Evolutionary conservation across 768 basidiomycete genomes (phyloP).

Genomic region (Trametes gibbosa): DNA sequence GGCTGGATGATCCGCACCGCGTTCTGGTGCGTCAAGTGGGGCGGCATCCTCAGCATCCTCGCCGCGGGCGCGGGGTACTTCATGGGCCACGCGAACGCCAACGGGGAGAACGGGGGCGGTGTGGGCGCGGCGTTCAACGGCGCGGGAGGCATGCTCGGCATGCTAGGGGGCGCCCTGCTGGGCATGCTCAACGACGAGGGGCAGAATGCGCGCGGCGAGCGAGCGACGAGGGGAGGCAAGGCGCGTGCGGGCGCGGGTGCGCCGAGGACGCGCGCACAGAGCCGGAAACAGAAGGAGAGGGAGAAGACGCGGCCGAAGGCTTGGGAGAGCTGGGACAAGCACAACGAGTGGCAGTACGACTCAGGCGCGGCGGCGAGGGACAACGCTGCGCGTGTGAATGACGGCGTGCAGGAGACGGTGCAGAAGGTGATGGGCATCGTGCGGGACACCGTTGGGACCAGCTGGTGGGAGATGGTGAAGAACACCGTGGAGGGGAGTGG

Average conservation of each 20-base stretch:
- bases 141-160: constrained; percentile 33
- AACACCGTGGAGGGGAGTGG: constrained; percentile 24
- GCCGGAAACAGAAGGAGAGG: constrained; percentile 11
- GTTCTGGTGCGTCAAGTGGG: constrained; percentile 79
- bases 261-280: constrained; percentile 9
- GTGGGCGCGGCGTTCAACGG: constrained; percentile 13
- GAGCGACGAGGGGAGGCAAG: constrained; percentile 12
- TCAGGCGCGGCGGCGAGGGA: constrained; percentile 24
- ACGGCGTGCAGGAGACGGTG: constrained; percentile 32
- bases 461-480: constrained; percentile 40
- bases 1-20: constrained; percentile 66
- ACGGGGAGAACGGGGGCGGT: constrained; percentile 34
- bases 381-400: constrained; percentile 24
- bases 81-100: constrained; percentile 35
- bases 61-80: constrained; percentile 58
- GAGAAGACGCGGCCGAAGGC: constrained; percentile 39
- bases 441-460: constrained; percentile 31
- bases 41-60: constrained; percentile 51
- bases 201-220: constrained; percentile 18
- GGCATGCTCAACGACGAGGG: constrained; percentile 35
- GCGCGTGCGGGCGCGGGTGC: constrained; percentile 21
- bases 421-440: constrained; percentile 49
- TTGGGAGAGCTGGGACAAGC: constrained; percentile 67
- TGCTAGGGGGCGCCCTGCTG: constrained; percentile 41
- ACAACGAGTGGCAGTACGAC: constrained; percentile 56